Evolutionary conservation across 176 grass and related monocot genomes (phyloP).

Genomic region (Zea mays): Zm-B73-REFERENCE-NAM-5.0 NC_050096.1:304121001-304121500

Average conservation of each 20-base stretch:
- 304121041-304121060: constrained; percentile 50
- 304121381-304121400: background rate
- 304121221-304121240: too few relatives aligned
- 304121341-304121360: background rate
- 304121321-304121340: background rate
- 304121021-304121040: background rate
- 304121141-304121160: constrained; percentile 29
- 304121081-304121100: constrained; percentile 94
- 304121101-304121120: constrained; percentile 80
- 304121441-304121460: background rate
- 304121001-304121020: too few relatives aligned
- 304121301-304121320: too few relatives aligned
- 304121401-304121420: background rate
- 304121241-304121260: too few relatives aligned
- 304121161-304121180: background rate
- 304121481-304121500: too few relatives aligned
- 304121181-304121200: too few relatives aligned
- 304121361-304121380: background rate
- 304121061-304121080: constrained; percentile 89
- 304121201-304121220: too few relatives aligned
- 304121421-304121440: background rate
- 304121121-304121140: constrained; percentile 83
- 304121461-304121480: background rate
- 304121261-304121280: too few relatives aligned
- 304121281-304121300: too few relatives aligned